phyloP scores from a whole-genome alignment of 2,329 filamentous ascomycete genomes.

The Talaromyces sp. region DNA sequence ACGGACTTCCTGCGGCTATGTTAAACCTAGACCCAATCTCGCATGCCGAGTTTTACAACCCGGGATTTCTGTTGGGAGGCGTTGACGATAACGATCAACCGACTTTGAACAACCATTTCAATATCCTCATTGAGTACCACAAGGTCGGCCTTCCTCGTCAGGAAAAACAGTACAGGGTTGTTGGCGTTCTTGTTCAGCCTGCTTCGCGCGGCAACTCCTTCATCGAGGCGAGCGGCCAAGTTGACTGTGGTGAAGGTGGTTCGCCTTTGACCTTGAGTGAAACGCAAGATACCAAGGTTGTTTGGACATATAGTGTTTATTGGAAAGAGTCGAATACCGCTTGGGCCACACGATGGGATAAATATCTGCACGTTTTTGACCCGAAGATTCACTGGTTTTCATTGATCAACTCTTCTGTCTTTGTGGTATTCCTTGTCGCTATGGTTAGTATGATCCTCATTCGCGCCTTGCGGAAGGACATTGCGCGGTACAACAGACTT shows the following conservation, averaged over 20 bases:
- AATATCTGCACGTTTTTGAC: conserved; percentile 94
- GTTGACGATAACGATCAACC: conserved; percentile 52
- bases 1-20: conserved; percentile 88
- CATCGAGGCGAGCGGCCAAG: conserved; percentile 46
- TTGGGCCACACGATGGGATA: conserved; percentile 98
- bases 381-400: conserved; percentile 99
- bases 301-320: conserved; percentile 88
- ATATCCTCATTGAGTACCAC: conserved; percentile 91
- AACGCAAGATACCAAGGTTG: conserved; percentile 61
- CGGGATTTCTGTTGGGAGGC: conserved; percentile 76
- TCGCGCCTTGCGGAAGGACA: conserved; percentile 86
- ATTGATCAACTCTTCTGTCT: conserved; percentile 90
- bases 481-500: conserved; percentile 91
- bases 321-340: conserved; percentile 81
- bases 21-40: conserved; percentile 72
- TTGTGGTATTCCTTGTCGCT: conserved; percentile 84
- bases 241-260: conserved; percentile 60
- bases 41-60: conserved; percentile 77
- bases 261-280: conserved; percentile 62
- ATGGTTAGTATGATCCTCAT: conserved; percentile 92
- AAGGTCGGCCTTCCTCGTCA: conserved; percentile 53
- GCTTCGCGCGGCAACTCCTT: conserved; percentile 61
- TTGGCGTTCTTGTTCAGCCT: conserved; percentile 86
- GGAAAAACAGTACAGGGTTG: conserved; percentile 71
- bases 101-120: conserved; percentile 87